Evolutionary conservation across 768 basidiomycete species (phyloP).

Genomic region (Kwoniella mangroviensis): DNA sequence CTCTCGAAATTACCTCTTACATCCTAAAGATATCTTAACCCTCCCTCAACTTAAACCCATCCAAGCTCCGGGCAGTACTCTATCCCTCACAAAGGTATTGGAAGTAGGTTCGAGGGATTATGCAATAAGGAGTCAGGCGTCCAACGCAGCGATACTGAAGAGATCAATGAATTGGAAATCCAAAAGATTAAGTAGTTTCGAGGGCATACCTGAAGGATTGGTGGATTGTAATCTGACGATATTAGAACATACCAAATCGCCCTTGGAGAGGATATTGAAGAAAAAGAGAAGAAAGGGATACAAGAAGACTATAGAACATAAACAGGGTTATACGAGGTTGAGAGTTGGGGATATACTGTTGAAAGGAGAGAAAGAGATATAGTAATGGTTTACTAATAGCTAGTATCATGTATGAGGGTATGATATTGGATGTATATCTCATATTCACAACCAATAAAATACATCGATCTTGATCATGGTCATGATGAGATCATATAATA

Average conservation of each 20-base stretch:
- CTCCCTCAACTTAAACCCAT: constrained; percentile 86
- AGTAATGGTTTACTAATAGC: not conserved
- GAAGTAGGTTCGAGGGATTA: constrained; percentile 96
- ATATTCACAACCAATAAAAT: too few relatives aligned
- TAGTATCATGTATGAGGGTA: too few relatives aligned
- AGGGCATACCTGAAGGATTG: constrained; percentile 69
- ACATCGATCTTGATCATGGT: too few relatives aligned
- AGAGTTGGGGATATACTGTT: constrained; percentile 81
- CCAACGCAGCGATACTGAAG: constrained; percentile 22
- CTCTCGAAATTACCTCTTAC: constrained; percentile 83
- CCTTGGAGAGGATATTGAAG: constrained; percentile 89
- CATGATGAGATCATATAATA: too few relatives aligned
- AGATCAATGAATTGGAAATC: constrained; percentile 29
- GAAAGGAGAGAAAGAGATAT: constrained; percentile 29
- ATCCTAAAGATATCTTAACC: constrained; percentile 89
- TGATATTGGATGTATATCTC: too few relatives aligned
- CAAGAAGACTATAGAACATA: constrained; percentile 88
- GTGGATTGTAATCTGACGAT: constrained; percentile 85
- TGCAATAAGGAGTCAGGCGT: constrained; percentile 67
- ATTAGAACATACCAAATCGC: constrained; percentile 95
- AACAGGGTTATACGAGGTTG: constrained; percentile 93
- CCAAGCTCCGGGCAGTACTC: constrained; percentile 70
- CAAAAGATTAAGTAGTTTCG: constrained; percentile 57
- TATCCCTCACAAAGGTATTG: constrained; percentile 83
- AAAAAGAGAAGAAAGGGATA: constrained; percentile 98